Evolutionary conservation across 257 asterid genomes (phyloP).

Genomic region (Lithospermum erythrorhizon): DNA sequence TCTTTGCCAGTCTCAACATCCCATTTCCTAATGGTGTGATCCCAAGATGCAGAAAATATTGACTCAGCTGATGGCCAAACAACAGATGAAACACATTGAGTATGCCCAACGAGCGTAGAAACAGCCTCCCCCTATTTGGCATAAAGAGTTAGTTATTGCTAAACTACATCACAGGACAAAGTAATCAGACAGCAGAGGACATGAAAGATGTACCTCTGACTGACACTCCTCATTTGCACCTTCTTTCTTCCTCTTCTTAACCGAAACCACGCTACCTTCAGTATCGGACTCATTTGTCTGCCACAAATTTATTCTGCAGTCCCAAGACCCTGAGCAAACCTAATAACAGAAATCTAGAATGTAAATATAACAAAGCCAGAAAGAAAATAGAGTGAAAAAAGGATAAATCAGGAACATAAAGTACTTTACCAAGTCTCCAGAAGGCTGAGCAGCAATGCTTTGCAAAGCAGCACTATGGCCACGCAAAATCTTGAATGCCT

Average conservation of each 20-base stretch:
- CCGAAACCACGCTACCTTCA: slow-evolving; percentile 43
- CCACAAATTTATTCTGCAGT: slow-evolving; percentile 70
- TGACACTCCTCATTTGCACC: slow-evolving; percentile 40
- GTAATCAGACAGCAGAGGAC: neutral
- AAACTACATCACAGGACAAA: neutral
- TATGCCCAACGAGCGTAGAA: slow-evolving; percentile 80
- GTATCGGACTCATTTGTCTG: slow-evolving; percentile 32
- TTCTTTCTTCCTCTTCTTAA: slow-evolving; percentile 74
- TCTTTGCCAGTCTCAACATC: slow-evolving; percentile 86
- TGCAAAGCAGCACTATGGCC: slow-evolving; percentile 90
- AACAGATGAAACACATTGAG: slow-evolving; percentile 83
- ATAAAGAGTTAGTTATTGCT: neutral
- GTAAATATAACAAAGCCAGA: slow-evolving; percentile 9
- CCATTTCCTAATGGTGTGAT: slow-evolving; percentile 91
- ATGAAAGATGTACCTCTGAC: slow-evolving; percentile 35
- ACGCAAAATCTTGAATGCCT: slow-evolving; percentile 49
- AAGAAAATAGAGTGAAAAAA: slow-evolving; percentile 4
- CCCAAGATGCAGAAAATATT: slow-evolving; percentile 92
- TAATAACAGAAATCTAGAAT: slow-evolving; percentile 19
- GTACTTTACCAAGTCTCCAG: slow-evolving; percentile 57
- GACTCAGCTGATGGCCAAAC: slow-evolving; percentile 63
- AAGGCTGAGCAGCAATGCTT: slow-evolving; percentile 58
- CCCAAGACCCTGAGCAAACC: slow-evolving; percentile 99
- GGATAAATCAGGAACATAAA: slow-evolving; percentile 7
- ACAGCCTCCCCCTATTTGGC: slow-evolving; percentile 62